Base-by-base conservation (phyloP, 257 asterid genomes). In the Fraxinus pennsylvanica region DNA sequence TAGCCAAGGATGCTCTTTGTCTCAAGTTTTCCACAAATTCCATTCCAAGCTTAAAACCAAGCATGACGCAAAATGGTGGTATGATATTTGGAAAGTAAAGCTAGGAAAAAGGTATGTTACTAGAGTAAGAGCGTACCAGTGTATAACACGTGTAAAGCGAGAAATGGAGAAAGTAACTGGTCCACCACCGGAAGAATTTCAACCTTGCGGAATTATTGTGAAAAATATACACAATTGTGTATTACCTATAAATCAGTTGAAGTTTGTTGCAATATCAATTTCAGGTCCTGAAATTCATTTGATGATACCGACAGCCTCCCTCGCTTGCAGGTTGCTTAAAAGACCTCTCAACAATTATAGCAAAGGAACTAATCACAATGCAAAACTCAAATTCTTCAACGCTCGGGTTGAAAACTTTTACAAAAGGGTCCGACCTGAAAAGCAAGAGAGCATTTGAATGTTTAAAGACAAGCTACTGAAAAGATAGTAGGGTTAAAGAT, bases 271-370 rank as follows among this genome's bases (percentile, higher is more conserved):
- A 5, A 77, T 39, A 84, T 85, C 89, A 71, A 36, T 81, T 84
- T 84, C 86, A 79, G 81, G 80, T 47, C 65, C 65, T 54, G 72
- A 65, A 65, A 78, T 76, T 76, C 66, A 76, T 66, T 33, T 74
- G 76, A 71, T 63, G 75, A 45, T 70, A 14, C 82, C 71, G 68
- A 78, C 85, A 84, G 21, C 81, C 3, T 72, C 84, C 81, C 39
- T 85, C 82, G 85, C 88, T 85, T 85, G 47, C 71, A 73, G 85
- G 72, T 83, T 83, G 87, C 85, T 81, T 83, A 83, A 83, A 77
- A 54, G 71, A 80, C 74, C 57, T 61, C 73, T 78, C 71, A 41
- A 13, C 85, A 73, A 85, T 86, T 84, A 74, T 76, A 71, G 68
- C 74, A 67, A 76, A 72, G 80, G 80, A 76, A 83, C 78, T 33